Evolutionary conservation across 192 early-diverging fungal genomes (phyloP), one percentile per base, ranked within the genome.

Genomic region (Martensiomyces pterosporus): DNA sequence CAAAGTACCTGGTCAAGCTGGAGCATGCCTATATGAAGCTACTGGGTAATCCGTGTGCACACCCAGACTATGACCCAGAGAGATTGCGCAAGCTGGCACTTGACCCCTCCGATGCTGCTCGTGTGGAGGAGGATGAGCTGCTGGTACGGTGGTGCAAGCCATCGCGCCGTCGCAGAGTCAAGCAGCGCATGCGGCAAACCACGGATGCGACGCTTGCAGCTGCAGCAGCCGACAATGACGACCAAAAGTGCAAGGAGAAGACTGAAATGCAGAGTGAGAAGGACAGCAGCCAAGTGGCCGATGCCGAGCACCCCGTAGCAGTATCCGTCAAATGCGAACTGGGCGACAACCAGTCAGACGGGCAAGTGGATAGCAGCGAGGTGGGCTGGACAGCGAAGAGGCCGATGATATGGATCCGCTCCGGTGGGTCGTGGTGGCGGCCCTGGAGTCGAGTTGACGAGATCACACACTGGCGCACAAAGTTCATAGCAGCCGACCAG

Each of bases 41-140:
- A 21, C 81, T 84, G 54, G 84, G 85, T 7, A 90, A 90, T 49
- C 87, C 87, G 0, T 87, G 84, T 25, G 40, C 45, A 22, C 75
- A 81, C 33, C 77, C 67, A 8, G 78, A 67, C 4, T 87, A 90
- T 42, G 76, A 89, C 39, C 82, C 82, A 0, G 77, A 41, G 36
- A 24, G 39, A 13, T 57, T 77, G 24, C 24, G 39, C 1, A 22
- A 4, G 14, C 33, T 77, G 40, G 58, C 64, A 1, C 43, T 63
- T 39, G 54, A 61, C 23, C 36, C 44, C 0, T 40, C 46, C 8
- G 53, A 47, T 3, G 45, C 17, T 0, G 67, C 67, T 8, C 47
- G 63, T 6, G 35, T 14, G 0, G 57, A 53, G 25, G 75, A 71
- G 36, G 52, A 54, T 5, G 9, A 2, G 25, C 40, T 77, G 40